Evolutionary conservation across 495 filamentous ascomycete genomes (phyloP).

Genomic region (Penicillium crystallinum): DNA sequence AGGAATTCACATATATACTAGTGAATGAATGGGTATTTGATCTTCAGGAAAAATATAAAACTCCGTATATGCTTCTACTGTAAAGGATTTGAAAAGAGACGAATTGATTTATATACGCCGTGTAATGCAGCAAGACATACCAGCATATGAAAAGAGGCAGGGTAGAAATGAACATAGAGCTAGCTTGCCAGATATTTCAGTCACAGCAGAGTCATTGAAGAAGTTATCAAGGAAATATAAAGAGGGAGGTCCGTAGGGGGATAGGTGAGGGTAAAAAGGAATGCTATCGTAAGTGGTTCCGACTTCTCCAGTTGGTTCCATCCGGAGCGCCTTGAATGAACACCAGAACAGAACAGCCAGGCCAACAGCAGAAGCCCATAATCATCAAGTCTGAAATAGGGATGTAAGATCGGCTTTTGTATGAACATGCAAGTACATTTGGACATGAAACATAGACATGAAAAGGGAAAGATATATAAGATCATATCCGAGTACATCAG

Average conservation of each 20-base stretch:
- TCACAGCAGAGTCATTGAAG: slow-evolving; percentile 9
- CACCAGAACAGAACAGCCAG: not conserved
- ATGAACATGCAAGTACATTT: not conserved
- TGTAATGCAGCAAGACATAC: slow-evolving; percentile 25
- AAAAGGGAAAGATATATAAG: not conserved
- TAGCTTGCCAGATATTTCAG: slow-evolving; percentile 9
- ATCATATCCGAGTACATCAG: slow-evolving; percentile 2
- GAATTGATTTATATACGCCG: slow-evolving; percentile 20
- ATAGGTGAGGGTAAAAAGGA: not conserved
- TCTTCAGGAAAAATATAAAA: too few species aligned
- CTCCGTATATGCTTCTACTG: not conserved
- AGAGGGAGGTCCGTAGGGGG: slow-evolving; percentile 8
- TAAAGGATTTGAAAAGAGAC: slow-evolving; percentile 10
- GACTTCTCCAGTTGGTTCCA: not conserved
- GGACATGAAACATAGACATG: not conserved
- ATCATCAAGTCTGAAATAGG: not conserved
- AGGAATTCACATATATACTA: too few species aligned
- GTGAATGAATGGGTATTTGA: not conserved
- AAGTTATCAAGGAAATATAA: not conserved
- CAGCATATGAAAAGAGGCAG: slow-evolving; percentile 1
- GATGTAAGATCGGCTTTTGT: not conserved
- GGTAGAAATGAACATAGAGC: slow-evolving; percentile 2
- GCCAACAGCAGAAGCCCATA: not conserved
- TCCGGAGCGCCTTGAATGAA: not conserved
- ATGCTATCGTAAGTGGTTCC: not conserved